Evolutionary conservation across 2,329 filamentous ascomycete genomes (phyloP).

Genomic region (Pseudopyricularia cyperi): DNA sequence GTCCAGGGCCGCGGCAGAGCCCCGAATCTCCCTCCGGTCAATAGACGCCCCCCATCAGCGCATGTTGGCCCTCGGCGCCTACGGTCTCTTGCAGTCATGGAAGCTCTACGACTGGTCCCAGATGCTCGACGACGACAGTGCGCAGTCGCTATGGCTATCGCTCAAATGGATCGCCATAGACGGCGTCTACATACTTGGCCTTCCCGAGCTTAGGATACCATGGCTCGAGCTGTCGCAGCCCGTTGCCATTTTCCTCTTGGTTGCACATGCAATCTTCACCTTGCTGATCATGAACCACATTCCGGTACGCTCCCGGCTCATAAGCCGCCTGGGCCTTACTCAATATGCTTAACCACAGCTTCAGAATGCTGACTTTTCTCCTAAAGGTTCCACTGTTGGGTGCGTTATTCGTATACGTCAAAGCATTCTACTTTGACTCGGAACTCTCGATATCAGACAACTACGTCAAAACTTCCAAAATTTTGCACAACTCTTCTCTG

Average conservation of each 20-base stretch:
- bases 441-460: conserved; percentile 90
- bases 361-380: not conserved
- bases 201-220: conserved; percentile 82
- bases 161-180: conserved; percentile 90
- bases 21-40: conserved; percentile 67
- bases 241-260: conserved; percentile 57
- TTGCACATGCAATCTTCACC: conserved; percentile 60
- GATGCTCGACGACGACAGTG: conserved; percentile 59
- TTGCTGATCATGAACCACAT: conserved; percentile 89
- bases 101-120: conserved; percentile 76
- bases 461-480: conserved; percentile 74
- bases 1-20: conserved; percentile 24
- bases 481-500: conserved; percentile 83
- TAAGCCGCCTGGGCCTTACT: not conserved
- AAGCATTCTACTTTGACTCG: conserved; percentile 70
- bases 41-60: conserved; percentile 87
- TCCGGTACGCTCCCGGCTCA: conserved; percentile 25
- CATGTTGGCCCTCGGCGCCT: conserved; percentile 73
- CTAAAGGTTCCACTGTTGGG: not conserved
- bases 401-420: conserved; percentile 51
- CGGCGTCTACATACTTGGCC: conserved; percentile 70
- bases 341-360: too few relatives aligned
- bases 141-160: conserved; percentile 80
- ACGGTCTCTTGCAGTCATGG: conserved; percentile 64
- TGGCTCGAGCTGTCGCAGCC: conserved; percentile 87